Evolutionary conservation across 2,329 filamentous ascomycete genomes (phyloP).

Genomic region (Paraconiothyrium brasiliense): DNA sequence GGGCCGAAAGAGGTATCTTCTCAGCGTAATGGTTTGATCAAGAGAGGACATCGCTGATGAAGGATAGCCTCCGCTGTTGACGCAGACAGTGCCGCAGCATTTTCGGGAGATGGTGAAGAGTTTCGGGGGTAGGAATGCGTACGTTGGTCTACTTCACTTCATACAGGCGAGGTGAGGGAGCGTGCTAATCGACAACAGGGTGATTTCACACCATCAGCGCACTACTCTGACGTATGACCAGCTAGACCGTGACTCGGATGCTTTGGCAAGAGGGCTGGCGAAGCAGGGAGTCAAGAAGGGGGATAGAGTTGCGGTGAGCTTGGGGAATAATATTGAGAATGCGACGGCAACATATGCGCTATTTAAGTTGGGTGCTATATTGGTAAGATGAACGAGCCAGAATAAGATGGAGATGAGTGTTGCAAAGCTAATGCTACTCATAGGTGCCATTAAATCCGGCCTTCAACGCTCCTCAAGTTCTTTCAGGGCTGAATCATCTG

Average conservation of each 20-base stretch:
- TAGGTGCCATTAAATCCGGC: conserved; percentile 89
- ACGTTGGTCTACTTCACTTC: conserved; percentile 28
- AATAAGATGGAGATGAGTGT: neutral
- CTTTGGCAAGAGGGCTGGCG: conserved; percentile 74
- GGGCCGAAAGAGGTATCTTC: conserved; percentile 45
- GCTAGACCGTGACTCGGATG: conserved; percentile 80
- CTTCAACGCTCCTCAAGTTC: conserved; percentile 83
- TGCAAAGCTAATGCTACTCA: neutral
- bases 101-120: conserved; percentile 71
- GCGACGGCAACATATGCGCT: conserved; percentile 84
- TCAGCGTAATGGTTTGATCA: neutral
- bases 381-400: conserved; percentile 60
- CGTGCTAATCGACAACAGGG: conserved; percentile 48
- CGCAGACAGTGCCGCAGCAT: conserved; percentile 75
- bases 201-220: conserved; percentile 70
- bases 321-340: conserved; percentile 87
- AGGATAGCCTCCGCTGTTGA: conserved; percentile 70
- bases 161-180: neutral
- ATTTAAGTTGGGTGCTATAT: conserved; percentile 92
- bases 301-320: conserved; percentile 82
- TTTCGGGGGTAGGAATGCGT: conserved; percentile 72
- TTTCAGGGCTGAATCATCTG: conserved; percentile 80
- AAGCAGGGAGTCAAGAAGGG: conserved; percentile 80
- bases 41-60: conserved; percentile 6
- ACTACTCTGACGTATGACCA: conserved; percentile 74